Evolutionary conservation across 139 green algal genomes (phyloP).

Genomic region (Chlamydomonas sp.): DNA sequence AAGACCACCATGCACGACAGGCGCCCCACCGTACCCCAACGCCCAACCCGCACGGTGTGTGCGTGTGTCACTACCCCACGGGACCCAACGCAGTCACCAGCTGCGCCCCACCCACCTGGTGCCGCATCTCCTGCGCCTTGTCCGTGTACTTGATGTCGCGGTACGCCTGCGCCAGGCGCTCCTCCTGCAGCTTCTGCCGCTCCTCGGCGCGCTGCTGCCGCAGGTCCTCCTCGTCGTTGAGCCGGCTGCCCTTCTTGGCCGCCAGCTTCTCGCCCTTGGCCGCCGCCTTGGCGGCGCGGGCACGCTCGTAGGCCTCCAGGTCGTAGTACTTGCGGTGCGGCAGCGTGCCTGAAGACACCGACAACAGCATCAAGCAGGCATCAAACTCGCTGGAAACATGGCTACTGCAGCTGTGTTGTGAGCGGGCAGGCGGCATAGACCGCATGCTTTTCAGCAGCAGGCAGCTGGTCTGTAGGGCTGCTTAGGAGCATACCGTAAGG

Average conservation of each 20-base stretch:
- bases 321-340: slow-evolving; percentile 87
- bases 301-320: slow-evolving; percentile 75
- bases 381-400: too few relatives aligned
- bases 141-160: slow-evolving; percentile 71
- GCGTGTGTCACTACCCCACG: not conserved
- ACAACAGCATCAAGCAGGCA: too few relatives aligned
- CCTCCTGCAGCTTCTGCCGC: slow-evolving; percentile 53
- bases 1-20: not conserved
- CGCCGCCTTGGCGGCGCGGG: slow-evolving; percentile 57
- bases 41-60: not conserved
- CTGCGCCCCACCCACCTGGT: slow-evolving; percentile 56
- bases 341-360: slow-evolving; percentile 62
- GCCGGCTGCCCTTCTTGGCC: slow-evolving; percentile 39
- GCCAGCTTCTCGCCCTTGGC: slow-evolving; percentile 46
- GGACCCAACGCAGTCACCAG: not conserved
- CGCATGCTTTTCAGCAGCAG: too few relatives aligned
- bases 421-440: too few relatives aligned
- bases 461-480: too few relatives aligned
- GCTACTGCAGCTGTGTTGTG: too few relatives aligned
- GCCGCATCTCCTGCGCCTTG: slow-evolving; percentile 72
- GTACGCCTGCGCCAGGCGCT: slow-evolving; percentile 75
- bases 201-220: slow-evolving; percentile 63
- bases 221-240: slow-evolving; percentile 76
- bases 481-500: too few relatives aligned
- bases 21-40: too few relatives aligned